Conservation (phyloP, 306 rosid species). For the Cyamopsis tetragonoloba region DNA sequence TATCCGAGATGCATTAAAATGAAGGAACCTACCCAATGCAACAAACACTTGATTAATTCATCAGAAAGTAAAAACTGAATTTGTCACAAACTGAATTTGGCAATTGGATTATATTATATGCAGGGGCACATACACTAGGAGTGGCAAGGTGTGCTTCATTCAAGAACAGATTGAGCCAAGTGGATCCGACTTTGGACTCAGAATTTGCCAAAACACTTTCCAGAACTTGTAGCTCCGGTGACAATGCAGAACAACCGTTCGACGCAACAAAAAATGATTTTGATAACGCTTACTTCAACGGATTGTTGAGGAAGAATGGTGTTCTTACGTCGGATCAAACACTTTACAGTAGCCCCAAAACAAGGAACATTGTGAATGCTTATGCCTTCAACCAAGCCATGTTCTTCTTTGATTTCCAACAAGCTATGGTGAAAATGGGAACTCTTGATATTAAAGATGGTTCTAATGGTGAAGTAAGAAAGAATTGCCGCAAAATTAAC, state of each 20-base stretch:
- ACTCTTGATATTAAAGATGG: constrained; percentile 55
- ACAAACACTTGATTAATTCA: neutral
- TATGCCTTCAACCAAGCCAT: constrained; percentile 72
- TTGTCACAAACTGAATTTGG: no score
- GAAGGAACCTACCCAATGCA: neutral
- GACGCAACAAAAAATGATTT: constrained; percentile 53
- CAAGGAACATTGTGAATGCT: constrained; percentile 55
- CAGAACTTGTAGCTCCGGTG: constrained; percentile 62
- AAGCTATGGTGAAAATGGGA: constrained; percentile 78
- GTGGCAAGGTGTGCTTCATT: constrained; percentile 82
- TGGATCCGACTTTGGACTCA: constrained; percentile 49
- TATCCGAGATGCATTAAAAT: neutral
- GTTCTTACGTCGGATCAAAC: constrained; percentile 73
- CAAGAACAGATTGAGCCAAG: constrained; percentile 48
- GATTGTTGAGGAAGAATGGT: constrained; percentile 47
- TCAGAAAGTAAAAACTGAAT: neutral
- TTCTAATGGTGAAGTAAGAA: constrained; percentile 59
- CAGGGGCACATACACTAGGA: constrained; percentile 93
- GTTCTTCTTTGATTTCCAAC: constrained; percentile 83
- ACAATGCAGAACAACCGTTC: constrained; percentile 55
- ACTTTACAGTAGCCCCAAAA: constrained; percentile 45
- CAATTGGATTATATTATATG: neutral
- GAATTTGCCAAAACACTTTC: constrained; percentile 47
- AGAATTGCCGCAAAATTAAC: constrained; percentile 58
- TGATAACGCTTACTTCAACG: constrained; percentile 59